Evolutionary conservation across 441 rosid genomes (phyloP).

Genomic region (Erysimum cheiri): DNA sequence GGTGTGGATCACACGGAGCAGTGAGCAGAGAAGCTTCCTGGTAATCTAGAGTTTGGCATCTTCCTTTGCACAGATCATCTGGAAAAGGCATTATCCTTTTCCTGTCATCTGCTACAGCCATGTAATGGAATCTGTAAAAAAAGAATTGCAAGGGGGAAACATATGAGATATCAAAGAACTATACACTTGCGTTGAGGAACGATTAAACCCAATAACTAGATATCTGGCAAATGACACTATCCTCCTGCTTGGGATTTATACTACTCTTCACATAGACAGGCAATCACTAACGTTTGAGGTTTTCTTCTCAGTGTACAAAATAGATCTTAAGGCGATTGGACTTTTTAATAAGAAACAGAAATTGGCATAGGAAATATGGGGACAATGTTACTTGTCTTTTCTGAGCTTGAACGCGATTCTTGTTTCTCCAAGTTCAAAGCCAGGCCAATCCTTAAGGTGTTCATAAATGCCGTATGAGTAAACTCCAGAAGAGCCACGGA

Average conservation of each 20-base stretch:
- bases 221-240: slow-evolving; percentile 1
- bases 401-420: slow-evolving; percentile 86
- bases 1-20: slow-evolving; percentile 69
- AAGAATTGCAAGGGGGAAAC: slow-evolving; percentile 7
- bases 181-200: background rate
- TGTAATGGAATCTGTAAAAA: slow-evolving; percentile 75
- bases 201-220: background rate
- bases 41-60: slow-evolving; percentile 77
- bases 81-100: slow-evolving; percentile 90
- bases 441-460: slow-evolving; percentile 81
- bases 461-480: slow-evolving; percentile 79
- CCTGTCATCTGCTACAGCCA: slow-evolving; percentile 88
- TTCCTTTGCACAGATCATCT: slow-evolving; percentile 72
- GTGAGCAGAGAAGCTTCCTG: slow-evolving; percentile 84
- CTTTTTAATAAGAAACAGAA: background rate
- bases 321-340: slow-evolving; percentile 9
- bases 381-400: slow-evolving; percentile 70
- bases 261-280: slow-evolving; percentile 6
- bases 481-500: slow-evolving; percentile 78
- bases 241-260: slow-evolving; percentile 1
- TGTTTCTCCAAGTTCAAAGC: slow-evolving; percentile 72
- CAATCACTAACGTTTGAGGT: background rate
- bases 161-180: slow-evolving; percentile 30
- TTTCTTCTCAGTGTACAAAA: background rate
- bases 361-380: slow-evolving; percentile 13